Base-by-base conservation (phyloP, 345 rosid genomes). In the Litchi chinensis region DNA sequence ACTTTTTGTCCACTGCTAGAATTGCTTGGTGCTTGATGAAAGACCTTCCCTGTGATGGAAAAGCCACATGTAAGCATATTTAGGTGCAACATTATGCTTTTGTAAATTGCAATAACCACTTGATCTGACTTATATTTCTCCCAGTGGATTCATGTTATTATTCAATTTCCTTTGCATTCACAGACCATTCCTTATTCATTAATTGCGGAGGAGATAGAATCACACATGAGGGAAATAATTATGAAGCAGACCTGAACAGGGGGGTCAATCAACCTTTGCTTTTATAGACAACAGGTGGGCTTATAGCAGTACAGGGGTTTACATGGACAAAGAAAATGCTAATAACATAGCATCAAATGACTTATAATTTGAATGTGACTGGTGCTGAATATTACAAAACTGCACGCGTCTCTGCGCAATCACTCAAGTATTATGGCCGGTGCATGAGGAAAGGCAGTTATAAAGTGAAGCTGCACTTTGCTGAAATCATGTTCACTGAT, bases 371-470 rank as follows among this genome's bases (percentile, higher is more conserved):
- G 74, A 85, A 83, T 26, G 79, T 87, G 32, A 81, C 63, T 19
- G 79, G 76, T 77, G 81, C 85, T 18, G 86, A 18, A 1, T 81
- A 85, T 6, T 94, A 94, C 83, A 54, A 48, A 69, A 83, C 89
- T 62, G 97, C 97, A 8, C 92, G 98, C 60, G 85, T 93, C 50
- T 79, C 98, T 26, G 92, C 97, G 54, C 80, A 75, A 4, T 94
- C 98, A 8, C 91, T 96, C 76, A 96, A 79, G 84, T 94, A 94
- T 88, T 96, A 90, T 79, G 98, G 89, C 78, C 84, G 89, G 12
- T 94, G 97, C 63, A 68, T 96, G 97, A 73, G 26, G 48, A 6
- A 32, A 8, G 94, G 92, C 56, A 84, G 86, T 69, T 96, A 93
- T 71, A 90, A 82, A 63, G 91, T 94, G 32, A 70, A 77, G 56